Percentiles rank a stretch among this genome's conserved stretches.
Evolutionary conservation across 441 rosid species (phyloP).

Genomic region (Breynia disticha): DNA sequence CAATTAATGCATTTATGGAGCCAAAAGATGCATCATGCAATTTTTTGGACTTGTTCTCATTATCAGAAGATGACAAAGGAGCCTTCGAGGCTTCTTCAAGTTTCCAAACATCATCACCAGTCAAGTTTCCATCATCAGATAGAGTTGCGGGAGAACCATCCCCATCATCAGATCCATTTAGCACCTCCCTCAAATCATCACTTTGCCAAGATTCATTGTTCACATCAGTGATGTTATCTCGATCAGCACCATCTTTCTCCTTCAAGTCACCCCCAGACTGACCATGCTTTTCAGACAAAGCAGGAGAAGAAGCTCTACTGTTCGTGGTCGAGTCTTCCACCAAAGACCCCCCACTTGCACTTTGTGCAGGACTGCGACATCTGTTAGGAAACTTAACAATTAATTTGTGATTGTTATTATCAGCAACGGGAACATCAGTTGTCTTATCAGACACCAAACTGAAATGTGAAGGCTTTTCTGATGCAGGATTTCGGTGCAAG

Average conservation of each 20-base stretch:
- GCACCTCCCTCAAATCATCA: conserved; percentile 50
- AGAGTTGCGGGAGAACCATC: conserved; percentile 40
- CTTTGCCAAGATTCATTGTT: conserved; percentile 55
- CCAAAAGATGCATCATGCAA: conserved; percentile 50
- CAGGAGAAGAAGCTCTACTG: conserved; percentile 64
- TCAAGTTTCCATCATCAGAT: conserved; percentile 32
- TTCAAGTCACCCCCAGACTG: conserved; percentile 38
- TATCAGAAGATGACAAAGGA: conserved; percentile 35
- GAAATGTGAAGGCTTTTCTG: conserved; percentile 51
- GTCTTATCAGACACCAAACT: conserved; percentile 44
- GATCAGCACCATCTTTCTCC: conserved; percentile 38
- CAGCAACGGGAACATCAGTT: conserved; percentile 37
- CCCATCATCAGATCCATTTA: conserved; percentile 41
- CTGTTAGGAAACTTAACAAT: conserved; percentile 68
- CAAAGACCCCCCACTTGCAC: conserved; percentile 55
- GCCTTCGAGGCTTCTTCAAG: conserved; percentile 32
- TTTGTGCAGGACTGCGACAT: conserved; percentile 67
- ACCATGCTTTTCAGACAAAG: conserved; percentile 50
- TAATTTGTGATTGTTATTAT: conserved; percentile 53
- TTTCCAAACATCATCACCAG: conserved; percentile 37
- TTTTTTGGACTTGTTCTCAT: conserved; percentile 40
- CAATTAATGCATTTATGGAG: conserved; percentile 83
- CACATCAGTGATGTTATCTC: conserved; percentile 28
- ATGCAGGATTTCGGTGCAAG: conserved; percentile 32
- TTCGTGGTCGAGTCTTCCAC: conserved; percentile 56